Percentiles rank a stretch among this genome's conserved stretches.
phyloP scores from a whole-genome alignment of 495 filamentous ascomycete species.

The Oleoguttula mirabilis region DNA sequence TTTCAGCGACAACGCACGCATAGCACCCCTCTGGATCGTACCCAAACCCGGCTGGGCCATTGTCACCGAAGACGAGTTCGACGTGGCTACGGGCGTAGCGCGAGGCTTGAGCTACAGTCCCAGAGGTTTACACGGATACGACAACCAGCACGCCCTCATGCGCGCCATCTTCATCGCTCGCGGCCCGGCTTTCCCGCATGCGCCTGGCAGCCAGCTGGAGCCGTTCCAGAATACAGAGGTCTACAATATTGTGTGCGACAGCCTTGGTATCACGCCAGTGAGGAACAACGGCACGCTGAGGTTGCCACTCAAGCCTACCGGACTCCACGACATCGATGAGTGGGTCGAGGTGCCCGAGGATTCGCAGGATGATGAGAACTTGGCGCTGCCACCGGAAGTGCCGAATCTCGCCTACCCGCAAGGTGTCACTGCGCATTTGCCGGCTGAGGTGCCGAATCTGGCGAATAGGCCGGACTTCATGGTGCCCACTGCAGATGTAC shows the following conservation, averaged over 20 bases:
- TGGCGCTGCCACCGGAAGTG: not conserved
- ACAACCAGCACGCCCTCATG: slow-evolving; percentile 83
- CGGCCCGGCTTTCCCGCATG: slow-evolving; percentile 78
- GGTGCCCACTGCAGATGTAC: not conserved
- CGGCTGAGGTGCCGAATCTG: slow-evolving; percentile 1
- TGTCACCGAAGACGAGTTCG: slow-evolving; percentile 64
- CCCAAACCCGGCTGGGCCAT: slow-evolving; percentile 85
- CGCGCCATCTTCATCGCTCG: slow-evolving; percentile 80
- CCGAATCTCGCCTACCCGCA: slow-evolving; percentile 1
- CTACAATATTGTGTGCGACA: slow-evolving; percentile 88
- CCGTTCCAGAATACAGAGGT: slow-evolving; percentile 92
- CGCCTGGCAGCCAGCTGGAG: slow-evolving; percentile 65
- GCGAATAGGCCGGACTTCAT: slow-evolving; percentile 8
- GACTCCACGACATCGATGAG: slow-evolving; percentile 39
- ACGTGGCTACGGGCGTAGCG: slow-evolving; percentile 49
- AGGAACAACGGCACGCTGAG: slow-evolving; percentile 83
- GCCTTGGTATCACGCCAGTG: slow-evolving; percentile 51
- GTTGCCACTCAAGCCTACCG: slow-evolving; percentile 58
- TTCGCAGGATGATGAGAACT: not conserved
- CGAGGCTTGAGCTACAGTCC: slow-evolving; percentile 59
- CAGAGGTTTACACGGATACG: slow-evolving; percentile 75
- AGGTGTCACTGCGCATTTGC: not conserved
- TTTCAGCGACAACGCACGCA: slow-evolving; percentile 71
- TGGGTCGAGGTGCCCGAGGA: not conserved
- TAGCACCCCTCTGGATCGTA: slow-evolving; percentile 85